These are phyloP conservation scores for Ophiostoma populinum DNA, from an alignment of 2,329 filamentous ascomycete species.

Conservation along the genomic window DNA sequence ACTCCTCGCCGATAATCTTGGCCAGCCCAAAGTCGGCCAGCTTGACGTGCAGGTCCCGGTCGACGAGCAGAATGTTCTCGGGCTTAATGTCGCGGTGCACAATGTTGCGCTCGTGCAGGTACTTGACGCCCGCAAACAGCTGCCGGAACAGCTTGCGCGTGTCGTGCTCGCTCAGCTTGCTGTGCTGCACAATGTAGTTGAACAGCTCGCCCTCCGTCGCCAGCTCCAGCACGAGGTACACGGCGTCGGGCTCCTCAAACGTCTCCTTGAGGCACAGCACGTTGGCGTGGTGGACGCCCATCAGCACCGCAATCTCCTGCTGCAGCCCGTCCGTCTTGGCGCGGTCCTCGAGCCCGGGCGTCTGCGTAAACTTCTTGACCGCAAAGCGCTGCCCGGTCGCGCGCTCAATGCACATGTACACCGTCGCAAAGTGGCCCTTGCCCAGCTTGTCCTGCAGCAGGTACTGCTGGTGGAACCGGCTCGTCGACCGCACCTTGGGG, in stretches of 20 bases:
- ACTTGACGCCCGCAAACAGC: slow-evolving; percentile 85
- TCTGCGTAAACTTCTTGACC: slow-evolving; percentile 88
- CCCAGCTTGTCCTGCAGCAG: slow-evolving; percentile 69
- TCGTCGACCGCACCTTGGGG: slow-evolving; percentile 55
- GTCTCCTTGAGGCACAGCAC: slow-evolving; percentile 88
- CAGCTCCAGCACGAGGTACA: slow-evolving; percentile 82
- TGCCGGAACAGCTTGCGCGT: slow-evolving; percentile 78
- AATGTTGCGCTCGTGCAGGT: slow-evolving; percentile 90
- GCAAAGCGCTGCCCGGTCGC: slow-evolving; percentile 66
- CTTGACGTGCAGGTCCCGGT: slow-evolving; percentile 75
- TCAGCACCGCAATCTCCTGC: slow-evolving; percentile 90
- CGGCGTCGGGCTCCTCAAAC: slow-evolving; percentile 77
- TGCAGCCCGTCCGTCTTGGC: slow-evolving; percentile 75
- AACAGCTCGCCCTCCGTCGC: slow-evolving; percentile 89
- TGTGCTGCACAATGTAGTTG: slow-evolving; percentile 82
- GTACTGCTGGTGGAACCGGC: slow-evolving; percentile 74
- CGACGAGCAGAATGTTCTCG: slow-evolving; percentile 81
- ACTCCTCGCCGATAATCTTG: slow-evolving; percentile 97
- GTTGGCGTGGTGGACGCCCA: slow-evolving; percentile 92
- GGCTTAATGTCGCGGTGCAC: slow-evolving; percentile 97
- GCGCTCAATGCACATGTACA: slow-evolving; percentile 82
- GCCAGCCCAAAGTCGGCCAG: slow-evolving; percentile 91
- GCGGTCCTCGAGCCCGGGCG: slow-evolving; percentile 62
- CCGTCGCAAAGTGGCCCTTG: slow-evolving; percentile 88
- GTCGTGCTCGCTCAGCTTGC: slow-evolving; percentile 72